A percentile compares a stretch with the other conserved stretches of the same genome.
phyloP scores from a whole-genome alignment of 768 basidiomycete species.

The Wakefieldia striispora region DNA sequence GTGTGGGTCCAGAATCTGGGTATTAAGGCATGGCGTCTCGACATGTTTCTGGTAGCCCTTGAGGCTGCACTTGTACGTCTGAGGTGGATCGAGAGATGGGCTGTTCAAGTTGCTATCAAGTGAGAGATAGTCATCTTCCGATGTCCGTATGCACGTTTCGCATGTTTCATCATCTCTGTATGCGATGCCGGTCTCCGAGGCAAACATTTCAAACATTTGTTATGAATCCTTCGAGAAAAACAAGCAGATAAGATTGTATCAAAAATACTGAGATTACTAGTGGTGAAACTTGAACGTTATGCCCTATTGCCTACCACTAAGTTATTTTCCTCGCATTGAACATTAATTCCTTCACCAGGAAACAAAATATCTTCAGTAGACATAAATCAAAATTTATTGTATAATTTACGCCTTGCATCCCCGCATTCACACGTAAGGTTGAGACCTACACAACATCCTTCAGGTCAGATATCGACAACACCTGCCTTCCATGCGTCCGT shows the following conservation, averaged over 20 bases:
- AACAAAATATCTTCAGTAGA: too few species aligned
- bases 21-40: slow-evolving; percentile 42
- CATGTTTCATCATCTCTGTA: too few species aligned
- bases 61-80: slow-evolving; percentile 50
- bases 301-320: too few species aligned
- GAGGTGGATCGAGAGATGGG: slow-evolving; percentile 49
- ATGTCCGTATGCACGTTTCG: not conserved
- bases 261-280: too few species aligned
- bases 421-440: not conserved
- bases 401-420: slow-evolving; percentile 11
- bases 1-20: slow-evolving; percentile 24
- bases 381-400: slow-evolving; percentile 5
- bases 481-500: slow-evolving; percentile 30
- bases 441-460: slow-evolving; percentile 22
- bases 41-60: slow-evolving; percentile 47
- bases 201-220: too few species aligned
- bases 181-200: too few species aligned
- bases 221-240: too few species aligned
- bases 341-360: too few species aligned
- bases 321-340: too few species aligned
- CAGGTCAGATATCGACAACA: slow-evolving; percentile 30
- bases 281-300: too few species aligned
- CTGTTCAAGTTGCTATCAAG: slow-evolving; percentile 21
- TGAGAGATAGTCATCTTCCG: slow-evolving; percentile 1
- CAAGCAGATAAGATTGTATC: too few species aligned